Evolutionary conservation across 208 protist species (phyloP).

Genomic region (Acanthamoeba healyi): DNA sequence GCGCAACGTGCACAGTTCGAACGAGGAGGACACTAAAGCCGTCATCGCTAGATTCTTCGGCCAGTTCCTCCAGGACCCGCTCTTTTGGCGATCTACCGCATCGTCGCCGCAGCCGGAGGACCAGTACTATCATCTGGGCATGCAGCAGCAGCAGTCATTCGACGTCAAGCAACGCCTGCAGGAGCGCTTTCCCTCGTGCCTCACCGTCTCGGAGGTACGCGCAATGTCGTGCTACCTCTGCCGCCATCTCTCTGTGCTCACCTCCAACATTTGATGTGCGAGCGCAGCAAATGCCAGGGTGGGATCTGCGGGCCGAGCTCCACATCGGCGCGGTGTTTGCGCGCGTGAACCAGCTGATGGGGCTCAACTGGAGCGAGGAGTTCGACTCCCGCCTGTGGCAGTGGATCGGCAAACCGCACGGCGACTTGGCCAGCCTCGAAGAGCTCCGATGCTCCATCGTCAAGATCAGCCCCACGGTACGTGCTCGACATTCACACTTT

Average conservation of each 20-base stretch:
- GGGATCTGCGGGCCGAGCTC: slow-evolving; percentile 2
- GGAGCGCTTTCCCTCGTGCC: slow-evolving; percentile 60
- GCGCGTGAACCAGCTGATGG: slow-evolving; percentile 37
- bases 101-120: neutral
- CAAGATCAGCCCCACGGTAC: slow-evolving; percentile 54
- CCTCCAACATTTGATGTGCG: neutral
- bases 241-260: too few relatives aligned
- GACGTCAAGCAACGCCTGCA: slow-evolving; percentile 26
- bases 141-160: neutral
- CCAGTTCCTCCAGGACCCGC: neutral
- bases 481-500: neutral
- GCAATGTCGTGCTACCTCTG: too few relatives aligned
- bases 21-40: slow-evolving; percentile 39
- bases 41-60: slow-evolving; percentile 20
- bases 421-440: slow-evolving; percentile 45
- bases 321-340: slow-evolving; percentile 65
- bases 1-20: slow-evolving; percentile 8
- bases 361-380: slow-evolving; percentile 33
- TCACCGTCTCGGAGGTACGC: slow-evolving; percentile 1
- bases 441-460: slow-evolving; percentile 1
- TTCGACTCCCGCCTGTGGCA: slow-evolving; percentile 54
- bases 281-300: neutral
- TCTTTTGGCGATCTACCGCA: neutral
- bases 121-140: too few relatives aligned
- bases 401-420: neutral